phyloP scores from a whole-genome alignment of 164 flowering plant species.

The Piper betle region DNA sequence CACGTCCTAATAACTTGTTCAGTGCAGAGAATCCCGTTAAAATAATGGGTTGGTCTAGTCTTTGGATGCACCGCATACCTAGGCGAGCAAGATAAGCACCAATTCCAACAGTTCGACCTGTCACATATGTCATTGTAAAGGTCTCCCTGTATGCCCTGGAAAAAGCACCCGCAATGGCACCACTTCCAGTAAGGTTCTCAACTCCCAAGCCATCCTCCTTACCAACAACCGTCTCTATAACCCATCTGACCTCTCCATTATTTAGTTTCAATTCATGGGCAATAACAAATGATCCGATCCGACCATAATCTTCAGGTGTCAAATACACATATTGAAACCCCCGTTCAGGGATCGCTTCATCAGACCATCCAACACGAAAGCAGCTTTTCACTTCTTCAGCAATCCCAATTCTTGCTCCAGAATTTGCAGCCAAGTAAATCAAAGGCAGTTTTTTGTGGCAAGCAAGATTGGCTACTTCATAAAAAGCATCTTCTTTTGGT shows the following conservation, averaged over 20 bases:
- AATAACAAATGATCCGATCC: constrained; percentile 60
- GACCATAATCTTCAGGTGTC: constrained; percentile 66
- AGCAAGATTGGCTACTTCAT: constrained; percentile 81
- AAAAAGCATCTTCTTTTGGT: constrained; percentile 96
- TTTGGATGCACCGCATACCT: constrained; percentile 92
- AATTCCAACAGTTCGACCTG: constrained; percentile 98
- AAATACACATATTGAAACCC: constrained; percentile 92
- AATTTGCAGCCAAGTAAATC: constrained; percentile 93
- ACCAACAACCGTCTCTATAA: constrained; percentile 88
- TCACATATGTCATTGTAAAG: constrained; percentile 90
- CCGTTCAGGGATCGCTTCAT: constrained; percentile 75
- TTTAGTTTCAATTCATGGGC: constrained; percentile 69
- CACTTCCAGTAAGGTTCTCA: constrained; percentile 90
- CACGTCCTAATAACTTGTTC: constrained; percentile 95
- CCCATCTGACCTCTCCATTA: constrained; percentile 88
- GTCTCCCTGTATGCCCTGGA: constrained; percentile 97
- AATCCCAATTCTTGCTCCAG: constrained; percentile 97
- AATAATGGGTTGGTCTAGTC: constrained; percentile 97
- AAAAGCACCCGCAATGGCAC: constrained; percentile 95
- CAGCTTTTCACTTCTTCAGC: constrained; percentile 94
- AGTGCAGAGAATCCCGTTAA: constrained; percentile 94
- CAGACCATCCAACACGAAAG: constrained; percentile 93
- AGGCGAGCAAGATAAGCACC: constrained; percentile 99
- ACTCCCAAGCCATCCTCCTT: constrained; percentile 96
- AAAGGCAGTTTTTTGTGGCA: constrained; percentile 76